phyloP scores from a whole-genome alignment of 352 stramenopile genomes.

The Phytophthora foliorum region DNA sequence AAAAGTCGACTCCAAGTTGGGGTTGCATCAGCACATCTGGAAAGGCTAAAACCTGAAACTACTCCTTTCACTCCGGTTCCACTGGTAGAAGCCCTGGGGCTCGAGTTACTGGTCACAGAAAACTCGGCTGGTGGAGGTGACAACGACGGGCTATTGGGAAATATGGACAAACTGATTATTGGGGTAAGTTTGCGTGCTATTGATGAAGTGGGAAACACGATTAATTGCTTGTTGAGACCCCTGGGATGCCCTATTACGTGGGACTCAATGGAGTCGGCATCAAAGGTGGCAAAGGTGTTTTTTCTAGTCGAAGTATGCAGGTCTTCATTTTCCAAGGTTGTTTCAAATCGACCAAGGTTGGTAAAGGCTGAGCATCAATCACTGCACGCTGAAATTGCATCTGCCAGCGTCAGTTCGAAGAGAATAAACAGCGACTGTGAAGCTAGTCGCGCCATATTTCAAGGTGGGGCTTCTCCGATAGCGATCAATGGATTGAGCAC shows the following conservation, averaged over 20 bases:
- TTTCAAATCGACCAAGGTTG: slow-evolving; percentile 29
- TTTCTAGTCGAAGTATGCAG: slow-evolving; percentile 50
- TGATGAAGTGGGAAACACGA: slow-evolving; percentile 10
- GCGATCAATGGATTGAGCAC: slow-evolving; percentile 4
- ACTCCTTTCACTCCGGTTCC: background rate
- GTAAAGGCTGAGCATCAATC: slow-evolving; percentile 40
- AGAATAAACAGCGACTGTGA: slow-evolving; percentile 11
- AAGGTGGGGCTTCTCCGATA: slow-evolving; percentile 39
- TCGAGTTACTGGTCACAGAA: slow-evolving; percentile 36
- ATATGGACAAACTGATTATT: slow-evolving; percentile 34
- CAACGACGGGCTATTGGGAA: slow-evolving; percentile 25
- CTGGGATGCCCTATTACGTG: slow-evolving; percentile 38
- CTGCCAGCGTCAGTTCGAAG: slow-evolving; percentile 34
- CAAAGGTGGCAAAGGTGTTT: slow-evolving; percentile 2
- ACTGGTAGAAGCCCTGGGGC: slow-evolving; percentile 33
- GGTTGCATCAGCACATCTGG: slow-evolving; percentile 18
- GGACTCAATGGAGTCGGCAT: slow-evolving; percentile 4
- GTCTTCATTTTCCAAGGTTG: slow-evolving; percentile 23
- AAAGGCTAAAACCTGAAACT: slow-evolving; percentile 3
- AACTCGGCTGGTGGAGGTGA: slow-evolving; percentile 27
- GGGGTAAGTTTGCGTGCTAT: slow-evolving; percentile 16
- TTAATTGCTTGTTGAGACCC: slow-evolving; percentile 20
- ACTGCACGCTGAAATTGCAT: slow-evolving; percentile 39
- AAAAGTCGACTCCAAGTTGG: slow-evolving; percentile 33
- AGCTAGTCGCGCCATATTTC: slow-evolving; percentile 22